A percentile compares a stretch with the other conserved stretches of the same genome.
These are phyloP conservation scores for Dendrothele bispora DNA, from an alignment of 768 basidiomycete genomes.

Conservation along the genomic window DNA sequence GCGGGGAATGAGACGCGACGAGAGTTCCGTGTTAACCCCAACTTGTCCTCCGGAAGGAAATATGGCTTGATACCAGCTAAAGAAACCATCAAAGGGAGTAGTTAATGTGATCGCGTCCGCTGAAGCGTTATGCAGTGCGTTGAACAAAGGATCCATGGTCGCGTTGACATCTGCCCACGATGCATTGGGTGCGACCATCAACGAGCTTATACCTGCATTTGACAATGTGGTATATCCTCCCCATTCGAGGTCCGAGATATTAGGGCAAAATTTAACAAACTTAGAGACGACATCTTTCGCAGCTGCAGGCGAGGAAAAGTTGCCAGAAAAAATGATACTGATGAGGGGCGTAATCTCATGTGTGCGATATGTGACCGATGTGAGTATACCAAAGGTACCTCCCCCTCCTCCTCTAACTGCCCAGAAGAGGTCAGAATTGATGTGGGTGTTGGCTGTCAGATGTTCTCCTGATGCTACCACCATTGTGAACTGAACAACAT, in stretches of 20 bases:
- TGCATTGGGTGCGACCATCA: slow-evolving; percentile 33
- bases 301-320: slow-evolving; percentile 22
- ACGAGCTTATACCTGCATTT: slow-evolving; percentile 17
- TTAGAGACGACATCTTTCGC: slow-evolving; percentile 26
- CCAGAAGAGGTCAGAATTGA: slow-evolving; percentile 50
- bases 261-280: slow-evolving; percentile 31
- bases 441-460: slow-evolving; percentile 37
- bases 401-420: slow-evolving; percentile 50
- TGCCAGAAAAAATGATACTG: slow-evolving; percentile 9
- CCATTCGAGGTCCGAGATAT: slow-evolving; percentile 44
- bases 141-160: slow-evolving; percentile 33
- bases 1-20: slow-evolving; percentile 33
- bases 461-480: slow-evolving; percentile 41
- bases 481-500: slow-evolving; percentile 42
- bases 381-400: slow-evolving; percentile 45
- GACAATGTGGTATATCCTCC: slow-evolving; percentile 33
- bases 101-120: slow-evolving; percentile 14
- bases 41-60: slow-evolving; percentile 12
- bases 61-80: slow-evolving; percentile 17
- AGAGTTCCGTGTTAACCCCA: no score
- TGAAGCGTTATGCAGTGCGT: slow-evolving; percentile 23
- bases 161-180: slow-evolving; percentile 32
- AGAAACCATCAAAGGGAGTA: slow-evolving; percentile 21
- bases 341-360: slow-evolving; percentile 7
- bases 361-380: neutral